phyloP scores from a whole-genome alignment of 768 basidiomycete species.

The Coprinopsis marcescibilis region DNA sequence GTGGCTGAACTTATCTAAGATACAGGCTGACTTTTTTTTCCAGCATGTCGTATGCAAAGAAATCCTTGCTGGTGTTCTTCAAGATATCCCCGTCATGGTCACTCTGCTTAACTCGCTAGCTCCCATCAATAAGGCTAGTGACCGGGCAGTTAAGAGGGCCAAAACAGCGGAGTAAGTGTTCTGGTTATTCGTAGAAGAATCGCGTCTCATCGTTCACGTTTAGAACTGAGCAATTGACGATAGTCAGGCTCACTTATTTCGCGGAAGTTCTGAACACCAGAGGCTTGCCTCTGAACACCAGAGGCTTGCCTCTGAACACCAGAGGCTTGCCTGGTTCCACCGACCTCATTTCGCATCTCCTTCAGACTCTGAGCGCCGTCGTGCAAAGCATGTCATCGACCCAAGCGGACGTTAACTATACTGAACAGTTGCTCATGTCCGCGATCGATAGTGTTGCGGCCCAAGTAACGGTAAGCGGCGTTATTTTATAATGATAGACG shows the following conservation, averaged over 20 bases:
- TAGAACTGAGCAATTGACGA: slow-evolving; percentile 23
- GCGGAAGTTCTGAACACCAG: slow-evolving; percentile 68
- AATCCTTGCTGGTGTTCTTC: slow-evolving; percentile 42
- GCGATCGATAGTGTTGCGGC: slow-evolving; percentile 64
- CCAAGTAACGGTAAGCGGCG: slow-evolving; percentile 44
- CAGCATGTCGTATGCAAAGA: slow-evolving; percentile 36
- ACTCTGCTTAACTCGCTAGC: slow-evolving; percentile 46
- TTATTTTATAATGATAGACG: neutral
- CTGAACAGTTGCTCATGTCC: slow-evolving; percentile 81
- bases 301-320: slow-evolving; percentile 58
- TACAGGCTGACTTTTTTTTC: slow-evolving; percentile 23
- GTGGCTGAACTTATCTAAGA: neutral
- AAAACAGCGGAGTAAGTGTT: slow-evolving; percentile 50
- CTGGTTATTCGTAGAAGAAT: neutral
- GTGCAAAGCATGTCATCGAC: slow-evolving; percentile 48
- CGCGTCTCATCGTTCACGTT: slow-evolving; percentile 4
- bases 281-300: slow-evolving; percentile 55
- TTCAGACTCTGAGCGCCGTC: slow-evolving; percentile 68
- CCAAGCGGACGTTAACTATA: slow-evolving; percentile 65
- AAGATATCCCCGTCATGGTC: slow-evolving; percentile 47
- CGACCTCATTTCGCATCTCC: slow-evolving; percentile 62
- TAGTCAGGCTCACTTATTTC: slow-evolving; percentile 50
- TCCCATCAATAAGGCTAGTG: slow-evolving; percentile 38
- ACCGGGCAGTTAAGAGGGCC: slow-evolving; percentile 53
- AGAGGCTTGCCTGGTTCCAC: slow-evolving; percentile 60